A percentile compares a stretch with the other conserved stretches of the same genome.
Evolutionary conservation across 371 early-diverging fungal genomes (phyloP).

Genomic region (Mortierella sp.): DNA sequence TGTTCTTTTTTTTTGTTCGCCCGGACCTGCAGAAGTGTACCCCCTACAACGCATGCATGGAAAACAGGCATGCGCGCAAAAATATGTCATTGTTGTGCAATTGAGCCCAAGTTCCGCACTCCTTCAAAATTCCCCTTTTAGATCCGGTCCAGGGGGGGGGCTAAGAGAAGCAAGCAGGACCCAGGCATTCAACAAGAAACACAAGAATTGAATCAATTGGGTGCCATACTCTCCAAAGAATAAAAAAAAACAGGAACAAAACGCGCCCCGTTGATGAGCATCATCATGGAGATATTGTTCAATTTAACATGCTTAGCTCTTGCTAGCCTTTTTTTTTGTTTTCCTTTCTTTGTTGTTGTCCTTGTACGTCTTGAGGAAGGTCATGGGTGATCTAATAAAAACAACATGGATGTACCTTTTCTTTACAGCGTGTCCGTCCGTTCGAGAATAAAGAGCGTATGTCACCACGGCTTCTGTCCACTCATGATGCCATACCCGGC

Average conservation of each 20-base stretch:
- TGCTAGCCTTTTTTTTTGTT: not conserved
- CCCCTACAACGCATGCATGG: not conserved
- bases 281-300: not conserved
- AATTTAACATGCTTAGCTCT: not conserved
- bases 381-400: not conserved
- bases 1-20: not conserved
- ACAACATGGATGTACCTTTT: not conserved
- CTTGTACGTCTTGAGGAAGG: not conserved
- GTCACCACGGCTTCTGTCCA: not conserved
- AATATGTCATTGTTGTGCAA: not conserved
- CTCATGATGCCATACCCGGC: not conserved
- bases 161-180: not conserved
- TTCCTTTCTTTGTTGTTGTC: not conserved
- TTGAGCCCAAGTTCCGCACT: conserved; percentile 4
- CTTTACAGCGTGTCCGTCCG: not conserved
- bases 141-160: not conserved
- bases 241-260: not conserved
- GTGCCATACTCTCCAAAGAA: not conserved
- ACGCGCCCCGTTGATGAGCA: not conserved
- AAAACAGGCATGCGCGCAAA: not conserved
- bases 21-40: conserved; percentile 1
- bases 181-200: not conserved
- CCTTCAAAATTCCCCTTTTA: not conserved
- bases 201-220: not conserved
- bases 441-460: not conserved